A percentile compares a stretch with the other conserved stretches of the same genome.
phyloP scores from a whole-genome alignment of 345 rosid genomes.

The Citrus maxima region DNA sequence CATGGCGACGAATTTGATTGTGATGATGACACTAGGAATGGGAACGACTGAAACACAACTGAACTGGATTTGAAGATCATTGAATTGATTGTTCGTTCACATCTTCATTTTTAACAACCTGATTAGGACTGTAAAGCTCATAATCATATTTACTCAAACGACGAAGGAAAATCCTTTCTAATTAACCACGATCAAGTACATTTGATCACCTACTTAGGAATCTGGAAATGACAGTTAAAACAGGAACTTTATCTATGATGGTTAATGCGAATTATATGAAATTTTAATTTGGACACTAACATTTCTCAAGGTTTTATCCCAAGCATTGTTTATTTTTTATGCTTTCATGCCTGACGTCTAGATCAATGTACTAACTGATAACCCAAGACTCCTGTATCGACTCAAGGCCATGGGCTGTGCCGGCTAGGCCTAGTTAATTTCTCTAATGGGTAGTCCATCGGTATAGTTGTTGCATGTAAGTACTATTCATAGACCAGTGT shows the following conservation, averaged over 20 bases:
- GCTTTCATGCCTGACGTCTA: no score
- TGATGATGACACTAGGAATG: conserved; percentile 24
- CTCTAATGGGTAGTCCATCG: no score
- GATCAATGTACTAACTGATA: no score
- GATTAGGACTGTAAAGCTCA: conserved; percentile 7
- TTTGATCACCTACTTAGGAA: background rate
- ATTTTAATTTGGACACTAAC: background rate
- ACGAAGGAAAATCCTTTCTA: background rate
- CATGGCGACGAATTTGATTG: conserved; percentile 35
- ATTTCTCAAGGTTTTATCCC: background rate
- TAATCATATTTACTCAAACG: background rate
- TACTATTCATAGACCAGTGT: no score
- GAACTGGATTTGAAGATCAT: conserved; percentile 1
- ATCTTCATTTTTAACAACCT: background rate
- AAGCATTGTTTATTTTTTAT: background rate
- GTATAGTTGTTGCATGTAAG: no score
- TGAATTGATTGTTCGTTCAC: background rate
- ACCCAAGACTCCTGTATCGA: no score
- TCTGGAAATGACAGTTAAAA: conserved; percentile 5
- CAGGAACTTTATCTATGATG: background rate
- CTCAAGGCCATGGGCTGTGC: no score
- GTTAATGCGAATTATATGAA: background rate
- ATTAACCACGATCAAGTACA: background rate
- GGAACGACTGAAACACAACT: conserved; percentile 10
- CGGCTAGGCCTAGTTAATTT: no score